Evolutionary conservation across 2,329 filamentous ascomycete genomes (phyloP).

Genomic region (Claviceps sp.): DNA sequence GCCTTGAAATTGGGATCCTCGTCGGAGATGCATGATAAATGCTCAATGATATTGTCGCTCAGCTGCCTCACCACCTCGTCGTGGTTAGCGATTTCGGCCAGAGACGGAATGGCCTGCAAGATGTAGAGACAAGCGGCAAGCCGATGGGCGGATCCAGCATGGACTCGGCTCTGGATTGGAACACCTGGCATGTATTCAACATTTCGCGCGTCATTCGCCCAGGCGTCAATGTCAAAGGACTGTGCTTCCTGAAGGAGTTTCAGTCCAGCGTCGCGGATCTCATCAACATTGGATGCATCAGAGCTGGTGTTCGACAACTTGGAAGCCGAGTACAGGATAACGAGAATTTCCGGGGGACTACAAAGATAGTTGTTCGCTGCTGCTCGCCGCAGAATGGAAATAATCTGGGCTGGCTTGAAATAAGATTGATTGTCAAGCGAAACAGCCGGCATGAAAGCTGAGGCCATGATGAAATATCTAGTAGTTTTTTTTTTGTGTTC

Average conservation of each 20-base stretch:
- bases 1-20: constrained; percentile 41
- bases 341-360: constrained; percentile 29
- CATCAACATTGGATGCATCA: constrained; percentile 13
- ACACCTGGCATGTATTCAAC: constrained; percentile 21
- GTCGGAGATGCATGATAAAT: constrained; percentile 33
- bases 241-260: constrained; percentile 25
- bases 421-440: constrained; percentile 17
- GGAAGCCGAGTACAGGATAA: constrained; percentile 29
- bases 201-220: constrained; percentile 25
- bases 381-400: constrained; percentile 24
- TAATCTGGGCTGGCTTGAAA: constrained; percentile 24
- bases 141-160: constrained; percentile 29
- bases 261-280: constrained; percentile 18
- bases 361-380: constrained; percentile 34
- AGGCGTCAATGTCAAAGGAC: constrained; percentile 25
- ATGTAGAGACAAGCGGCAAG: constrained; percentile 34
- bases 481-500: constrained; percentile 7
- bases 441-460: constrained; percentile 26
- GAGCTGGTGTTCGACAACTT: constrained; percentile 22
- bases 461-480: constrained; percentile 32
- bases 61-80: constrained; percentile 20
- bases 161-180: constrained; percentile 22
- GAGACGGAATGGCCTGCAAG: constrained; percentile 23
- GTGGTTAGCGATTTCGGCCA: constrained; percentile 14
- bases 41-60: constrained; percentile 30